These are phyloP conservation scores for Cyclotella cryptica DNA, from an alignment of 108 stramenopile species.

Conservation along the genomic window DNA sequence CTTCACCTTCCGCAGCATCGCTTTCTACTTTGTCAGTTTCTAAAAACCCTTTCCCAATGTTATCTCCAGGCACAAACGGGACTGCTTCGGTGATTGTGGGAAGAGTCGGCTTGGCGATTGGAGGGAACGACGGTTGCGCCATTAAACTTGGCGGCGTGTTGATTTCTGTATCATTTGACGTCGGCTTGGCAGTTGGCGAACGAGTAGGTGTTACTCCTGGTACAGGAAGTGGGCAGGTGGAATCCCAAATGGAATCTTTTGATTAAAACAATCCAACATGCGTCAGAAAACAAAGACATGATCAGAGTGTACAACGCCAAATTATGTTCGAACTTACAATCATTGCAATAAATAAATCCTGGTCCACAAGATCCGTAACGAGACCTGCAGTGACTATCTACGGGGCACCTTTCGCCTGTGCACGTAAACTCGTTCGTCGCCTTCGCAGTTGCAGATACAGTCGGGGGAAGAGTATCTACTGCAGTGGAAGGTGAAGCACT, in stretches of 20 bases:
- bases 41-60: conserved; percentile 1
- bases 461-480: not conserved
- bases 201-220: conserved; percentile 24
- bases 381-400: conserved; percentile 32
- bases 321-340: not conserved
- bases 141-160: not conserved
- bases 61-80: not conserved
- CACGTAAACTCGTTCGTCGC: conserved; percentile 12
- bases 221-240: conserved; percentile 16
- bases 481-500: not conserved
- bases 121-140: conserved; percentile 21
- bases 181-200: conserved; percentile 11
- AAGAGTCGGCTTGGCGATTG: conserved; percentile 32
- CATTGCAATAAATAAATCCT: conserved; percentile 47
- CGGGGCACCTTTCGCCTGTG: conserved; percentile 40
- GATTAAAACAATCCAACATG: not conserved
- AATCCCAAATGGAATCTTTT: conserved; percentile 17
- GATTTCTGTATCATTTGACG: not conserved
- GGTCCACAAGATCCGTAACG: conserved; percentile 45
- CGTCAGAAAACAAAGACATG: not conserved
- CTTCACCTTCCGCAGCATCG: not conserved
- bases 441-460: not conserved
- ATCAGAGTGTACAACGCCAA: not conserved
- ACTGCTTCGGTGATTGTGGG: conserved; percentile 15
- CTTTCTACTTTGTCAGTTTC: conserved; percentile 18